Base-by-base conservation (phyloP, 169 alveolate species). In the Plasmodium sp. region DNA sequence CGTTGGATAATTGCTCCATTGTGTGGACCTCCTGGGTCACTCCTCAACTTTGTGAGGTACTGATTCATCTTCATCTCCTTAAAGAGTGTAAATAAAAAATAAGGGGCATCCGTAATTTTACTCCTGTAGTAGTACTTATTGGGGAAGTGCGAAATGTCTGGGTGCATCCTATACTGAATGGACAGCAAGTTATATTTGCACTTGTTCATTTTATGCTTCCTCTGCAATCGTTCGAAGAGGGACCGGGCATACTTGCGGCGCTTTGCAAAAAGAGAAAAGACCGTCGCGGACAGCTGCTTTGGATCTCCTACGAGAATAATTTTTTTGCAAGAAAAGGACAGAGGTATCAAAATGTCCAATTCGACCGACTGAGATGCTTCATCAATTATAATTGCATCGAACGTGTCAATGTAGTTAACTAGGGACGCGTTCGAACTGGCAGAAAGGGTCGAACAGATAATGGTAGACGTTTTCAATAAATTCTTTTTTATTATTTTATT, bases 301-400 rank as follows among this genome's bases (percentile, higher is more conserved):
- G 98, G 99, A 96, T 99, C 99, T 2, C 99, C 99, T 3, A 98
- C 98, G 75, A 98, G 96, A 48, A 98, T 98, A 58, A 98, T 96
- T 84, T 98, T 97, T 75, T 96, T 97, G 45, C 99, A 97, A 1
- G 98, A 97, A 92, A 97, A 97, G 72, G 96, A 96, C 51, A 97
- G 83, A 33, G 98, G 98, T 2, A 97, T 97, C 43, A 97, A 41
- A 48, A 79, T 93, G 56, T 92, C 96, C 88, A 97, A 72, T 82
- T 97, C 98, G 31, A 98, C 98, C 39, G 99, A 99, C 96, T 99
- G 99, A 71, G 99, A 97, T 2, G 99, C 99, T 96, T 99, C 99
- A 93, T 99, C 99, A 36, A 99, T 97, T 41, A 99, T 98, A 62
- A 99, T 98, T 12, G 99, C 98, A 95, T 99, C 99, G 93, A 98